These are phyloP conservation scores for Nematodospora anomalae DNA, from an alignment of 1,139 yeast genomes.

Conservation along the genomic window DNA sequence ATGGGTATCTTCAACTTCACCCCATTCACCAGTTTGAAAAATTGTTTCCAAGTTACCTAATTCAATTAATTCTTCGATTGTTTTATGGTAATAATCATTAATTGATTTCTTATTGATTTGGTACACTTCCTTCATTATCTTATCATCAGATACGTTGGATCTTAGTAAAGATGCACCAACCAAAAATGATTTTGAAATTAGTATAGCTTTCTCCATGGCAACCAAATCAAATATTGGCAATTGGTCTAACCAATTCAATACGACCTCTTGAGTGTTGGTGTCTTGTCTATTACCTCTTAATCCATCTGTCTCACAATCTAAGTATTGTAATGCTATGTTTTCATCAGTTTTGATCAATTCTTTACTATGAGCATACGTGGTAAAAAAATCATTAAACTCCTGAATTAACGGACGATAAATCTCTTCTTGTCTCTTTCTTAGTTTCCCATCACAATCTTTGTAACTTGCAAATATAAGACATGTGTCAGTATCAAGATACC, in stretches of 20 bases:
- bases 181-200: conserved; percentile 82
- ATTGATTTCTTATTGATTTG: conserved; percentile 34
- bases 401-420: conserved; percentile 71
- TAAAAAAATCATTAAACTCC: conserved; percentile 63
- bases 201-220: conserved; percentile 83
- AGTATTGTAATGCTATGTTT: conserved; percentile 44
- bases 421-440: conserved; percentile 75
- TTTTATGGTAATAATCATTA: conserved; percentile 30
- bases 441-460: conserved; percentile 78
- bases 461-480: conserved; percentile 81
- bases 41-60: conserved; percentile 81
- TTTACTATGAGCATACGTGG: conserved; percentile 37
- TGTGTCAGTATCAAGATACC: conserved; percentile 92
- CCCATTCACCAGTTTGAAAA: conserved; percentile 89
- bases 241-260: conserved; percentile 59
- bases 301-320: conserved; percentile 83
- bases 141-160: conserved; percentile 32
- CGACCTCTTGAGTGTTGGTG: conserved; percentile 59
- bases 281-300: conserved; percentile 77
- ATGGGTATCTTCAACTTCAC: conserved; percentile 97
- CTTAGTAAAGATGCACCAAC: conserved; percentile 59
- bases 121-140: conserved; percentile 25
- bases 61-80: conserved; percentile 72
- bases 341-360: conserved; percentile 25
- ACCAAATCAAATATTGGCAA: conserved; percentile 77